Evolutionary conservation across 768 basidiomycete genomes (phyloP), one percentile per base, ranked within the genome.

Genomic region (Cubamyces lactineus): DNA sequence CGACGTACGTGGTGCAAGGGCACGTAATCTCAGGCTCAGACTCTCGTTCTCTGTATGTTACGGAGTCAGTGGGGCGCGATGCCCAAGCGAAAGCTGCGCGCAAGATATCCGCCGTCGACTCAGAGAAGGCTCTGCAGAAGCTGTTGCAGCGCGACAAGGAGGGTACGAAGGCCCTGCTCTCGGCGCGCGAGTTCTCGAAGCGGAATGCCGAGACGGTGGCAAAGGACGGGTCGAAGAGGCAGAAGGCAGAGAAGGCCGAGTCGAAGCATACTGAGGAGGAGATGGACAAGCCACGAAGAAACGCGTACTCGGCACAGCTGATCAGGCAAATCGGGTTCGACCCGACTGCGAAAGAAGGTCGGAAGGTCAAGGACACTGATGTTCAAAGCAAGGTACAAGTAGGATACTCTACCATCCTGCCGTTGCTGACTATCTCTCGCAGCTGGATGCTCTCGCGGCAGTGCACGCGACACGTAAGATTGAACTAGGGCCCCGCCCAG

Each of bases 1-100:
- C 87, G 55, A 92, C 93, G 7, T 97, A 96, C 69, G 80, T 96
- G 46, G 80, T 96, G 21, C 86, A 87, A 0, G 92, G 94, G 2
- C 91, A 92, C 60, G 78, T 93, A 55, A 81, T 94, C 11, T 80
- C 82, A 34, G 84, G 81, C 19, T 71, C 76, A 2, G 71, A 69
- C 30, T 60, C 71, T 12, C 60, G 66, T 49, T 77, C 80, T 16
- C 67, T 89, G 66, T 87, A 83, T 63, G 70, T 86, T 3, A 71
- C 80, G 0, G 95, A 96, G 74, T 86, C 78, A 59, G 78, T 95
- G 41, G 94, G 94, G 0, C 80, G 94, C 17, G 89, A 89, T 56
- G 88, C 88, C 2, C 91, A 94, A 68, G 89, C 89, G 19, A 89
- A 82, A 68, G 86, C 89, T 5, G 86, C 86, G 65, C 83, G 93